Evolutionary conservation across 345 rosid genomes (phyloP).

Genomic region (Cochlearia excelsa): DNA sequence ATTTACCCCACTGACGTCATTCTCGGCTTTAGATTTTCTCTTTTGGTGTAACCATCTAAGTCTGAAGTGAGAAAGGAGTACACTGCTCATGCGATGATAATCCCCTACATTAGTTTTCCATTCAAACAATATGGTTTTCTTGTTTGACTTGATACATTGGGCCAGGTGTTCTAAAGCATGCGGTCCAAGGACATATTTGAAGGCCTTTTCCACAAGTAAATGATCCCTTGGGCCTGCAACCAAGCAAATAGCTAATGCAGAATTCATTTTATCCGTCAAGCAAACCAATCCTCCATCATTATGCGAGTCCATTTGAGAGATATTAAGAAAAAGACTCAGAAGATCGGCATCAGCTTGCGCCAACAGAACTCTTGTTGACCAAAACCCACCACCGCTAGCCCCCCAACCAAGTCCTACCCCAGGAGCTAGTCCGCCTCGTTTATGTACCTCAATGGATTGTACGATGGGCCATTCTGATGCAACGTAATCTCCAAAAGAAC

Average conservation of each 20-base stretch:
- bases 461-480: conserved; percentile 55
- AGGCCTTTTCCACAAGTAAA: conserved; percentile 53
- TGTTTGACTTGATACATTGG: conserved; percentile 40
- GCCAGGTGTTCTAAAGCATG: conserved; percentile 52
- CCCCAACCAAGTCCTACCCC: conserved; percentile 96
- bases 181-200: conserved; percentile 57
- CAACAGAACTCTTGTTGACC: conserved; percentile 62
- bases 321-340: conserved; percentile 50
- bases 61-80: conserved; percentile 65
- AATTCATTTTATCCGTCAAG: conserved; percentile 42
- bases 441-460: conserved; percentile 70
- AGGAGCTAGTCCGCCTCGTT: conserved; percentile 93
- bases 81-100: conserved; percentile 45
- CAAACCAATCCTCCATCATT: conserved; percentile 38
- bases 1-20: conserved; percentile 28
- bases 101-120: conserved; percentile 54
- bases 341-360: conserved; percentile 68
- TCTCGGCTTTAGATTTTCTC: conserved; percentile 47
- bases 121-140: conserved; percentile 35
- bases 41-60: conserved; percentile 63
- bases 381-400: conserved; percentile 83
- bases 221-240: conserved; percentile 66
- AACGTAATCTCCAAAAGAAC: conserved; percentile 46
- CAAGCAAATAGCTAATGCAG: conserved; percentile 59
- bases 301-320: conserved; percentile 36